Conservation (phyloP, 2,329 filamentous ascomycete genomes). For the Lasiodiplodia sp. region DNA sequence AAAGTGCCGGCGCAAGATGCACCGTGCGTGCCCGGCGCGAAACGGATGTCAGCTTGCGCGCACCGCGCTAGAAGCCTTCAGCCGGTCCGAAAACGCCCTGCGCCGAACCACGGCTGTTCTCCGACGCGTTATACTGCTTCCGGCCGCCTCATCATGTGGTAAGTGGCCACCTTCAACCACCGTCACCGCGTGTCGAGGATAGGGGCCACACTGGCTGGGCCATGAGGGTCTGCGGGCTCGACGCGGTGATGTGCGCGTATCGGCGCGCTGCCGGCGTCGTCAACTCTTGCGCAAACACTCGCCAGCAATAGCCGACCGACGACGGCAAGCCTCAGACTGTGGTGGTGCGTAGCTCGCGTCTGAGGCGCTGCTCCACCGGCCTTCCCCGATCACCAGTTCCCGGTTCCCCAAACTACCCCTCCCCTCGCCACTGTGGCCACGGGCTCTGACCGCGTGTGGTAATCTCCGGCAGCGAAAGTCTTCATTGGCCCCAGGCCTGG, state of each 20-base stretch:
- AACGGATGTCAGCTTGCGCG: conserved; percentile 9
- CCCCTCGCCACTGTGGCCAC: not conserved
- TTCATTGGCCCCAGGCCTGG: not conserved
- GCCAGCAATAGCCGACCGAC: not conserved
- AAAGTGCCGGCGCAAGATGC: not conserved
- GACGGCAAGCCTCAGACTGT: not conserved
- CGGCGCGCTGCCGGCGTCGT: not conserved
- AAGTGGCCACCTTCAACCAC: too few relatives aligned
- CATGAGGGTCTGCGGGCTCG: not conserved
- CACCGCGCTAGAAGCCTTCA: not conserved
- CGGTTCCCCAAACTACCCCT: not conserved
- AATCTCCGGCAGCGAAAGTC: conserved; percentile 2
- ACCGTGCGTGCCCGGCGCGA: not conserved
- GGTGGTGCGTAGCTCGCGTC: conserved; percentile 3
- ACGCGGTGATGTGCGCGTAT: not conserved
- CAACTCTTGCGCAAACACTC: not conserved
- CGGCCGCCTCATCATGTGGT: not conserved
- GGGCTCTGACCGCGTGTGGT: not conserved
- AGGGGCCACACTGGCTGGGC: not conserved
- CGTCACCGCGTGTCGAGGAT: not conserved
- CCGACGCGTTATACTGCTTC: conserved; percentile 1
- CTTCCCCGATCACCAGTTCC: not conserved
- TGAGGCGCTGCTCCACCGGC: not conserved
- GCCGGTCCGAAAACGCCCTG: conserved; percentile 5
- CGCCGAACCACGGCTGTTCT: not conserved